Evolutionary conservation across 805 yeast species (phyloP).

Genomic region (Saccharomyces jurei): DNA sequence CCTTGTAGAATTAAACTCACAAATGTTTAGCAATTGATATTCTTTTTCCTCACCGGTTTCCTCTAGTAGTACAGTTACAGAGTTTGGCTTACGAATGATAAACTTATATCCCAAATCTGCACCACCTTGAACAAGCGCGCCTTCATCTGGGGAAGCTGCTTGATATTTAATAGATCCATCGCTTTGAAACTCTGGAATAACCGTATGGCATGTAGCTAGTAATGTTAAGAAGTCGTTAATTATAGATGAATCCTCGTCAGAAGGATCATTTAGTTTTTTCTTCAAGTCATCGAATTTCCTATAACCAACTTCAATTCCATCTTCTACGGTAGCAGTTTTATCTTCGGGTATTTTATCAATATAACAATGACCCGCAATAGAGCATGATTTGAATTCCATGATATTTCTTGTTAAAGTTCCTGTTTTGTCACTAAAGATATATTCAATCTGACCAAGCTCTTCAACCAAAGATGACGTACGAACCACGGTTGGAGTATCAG

Average conservation of each 20-base stretch:
- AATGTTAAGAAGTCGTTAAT: slow-evolving; percentile 75
- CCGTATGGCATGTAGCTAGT: slow-evolving; percentile 92
- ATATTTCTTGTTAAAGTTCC: slow-evolving; percentile 94
- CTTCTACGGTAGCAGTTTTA: slow-evolving; percentile 57
- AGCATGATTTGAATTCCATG: slow-evolving; percentile 91
- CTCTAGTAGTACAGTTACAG: slow-evolving; percentile 55
- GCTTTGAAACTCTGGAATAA: slow-evolving; percentile 77
- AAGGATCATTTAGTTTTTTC: slow-evolving; percentile 36
- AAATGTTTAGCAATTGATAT: slow-evolving; percentile 77
- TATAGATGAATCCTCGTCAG: slow-evolving; percentile 37
- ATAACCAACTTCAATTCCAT: slow-evolving; percentile 76
- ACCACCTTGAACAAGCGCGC: slow-evolving; percentile 96
- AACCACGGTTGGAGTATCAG: slow-evolving; percentile 92
- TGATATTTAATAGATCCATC: slow-evolving; percentile 76
- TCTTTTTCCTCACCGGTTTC: slow-evolving; percentile 43
- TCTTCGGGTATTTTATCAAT: slow-evolving; percentile 89
- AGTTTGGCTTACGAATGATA: slow-evolving; percentile 74
- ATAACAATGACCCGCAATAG: slow-evolving; percentile 88
- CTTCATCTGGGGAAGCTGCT: slow-evolving; percentile 99
- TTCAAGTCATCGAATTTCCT: slow-evolving; percentile 61
- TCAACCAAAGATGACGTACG: slow-evolving; percentile 94
- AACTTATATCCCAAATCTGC: slow-evolving; percentile 81
- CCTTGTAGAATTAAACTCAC: slow-evolving; percentile 95
- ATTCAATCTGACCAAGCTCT: slow-evolving; percentile 94
- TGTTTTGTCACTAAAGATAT: slow-evolving; percentile 93